A percentile compares a stretch with the other conserved stretches of the same genome.
phyloP scores from a whole-genome alignment of 2,329 filamentous ascomycete genomes.

The Beauveria medogensis region DNA sequence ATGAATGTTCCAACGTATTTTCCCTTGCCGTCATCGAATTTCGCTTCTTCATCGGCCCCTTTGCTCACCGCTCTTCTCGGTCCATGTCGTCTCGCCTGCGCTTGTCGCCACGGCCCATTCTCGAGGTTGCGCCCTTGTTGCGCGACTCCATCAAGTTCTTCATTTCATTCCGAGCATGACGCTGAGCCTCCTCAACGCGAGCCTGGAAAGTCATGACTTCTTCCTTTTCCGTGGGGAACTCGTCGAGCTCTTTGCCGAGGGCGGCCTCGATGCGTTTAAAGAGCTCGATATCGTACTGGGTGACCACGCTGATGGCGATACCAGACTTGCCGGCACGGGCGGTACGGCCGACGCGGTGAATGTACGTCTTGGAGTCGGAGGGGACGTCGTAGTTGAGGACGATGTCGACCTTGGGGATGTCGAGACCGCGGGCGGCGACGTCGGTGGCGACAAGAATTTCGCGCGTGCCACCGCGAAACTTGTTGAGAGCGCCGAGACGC shows the following conservation, averaged over 20 bases:
- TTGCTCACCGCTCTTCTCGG: constrained; percentile 56
- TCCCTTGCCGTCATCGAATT: not conserved
- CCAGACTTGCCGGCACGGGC: constrained; percentile 81
- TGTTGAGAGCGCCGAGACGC: constrained; percentile 79
- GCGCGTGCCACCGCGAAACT: constrained; percentile 74
- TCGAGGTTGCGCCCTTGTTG: constrained; percentile 30
- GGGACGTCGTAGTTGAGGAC: constrained; percentile 83
- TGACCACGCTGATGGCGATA: constrained; percentile 71
- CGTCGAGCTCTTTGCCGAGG: constrained; percentile 65
- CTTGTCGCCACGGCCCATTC: constrained; percentile 33
- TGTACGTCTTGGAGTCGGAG: constrained; percentile 79
- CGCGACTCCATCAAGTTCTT: constrained; percentile 64
- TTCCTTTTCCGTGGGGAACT: constrained; percentile 65
- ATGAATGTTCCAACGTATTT: not conserved
- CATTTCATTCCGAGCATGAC: constrained; percentile 72
- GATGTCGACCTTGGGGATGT: constrained; percentile 85
- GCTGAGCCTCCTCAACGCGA: constrained; percentile 75
- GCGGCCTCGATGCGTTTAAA: constrained; percentile 76
- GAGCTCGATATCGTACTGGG: constrained; percentile 79
- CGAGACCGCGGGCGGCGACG: constrained; percentile 85
- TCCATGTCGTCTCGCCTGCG: constrained; percentile 58
- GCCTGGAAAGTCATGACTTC: constrained; percentile 77
- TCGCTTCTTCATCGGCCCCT: not conserved
- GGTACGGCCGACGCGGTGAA: constrained; percentile 82
- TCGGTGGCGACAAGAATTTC: constrained; percentile 90